Percentiles rank a stretch among this genome's conserved stretches.
These are phyloP conservation scores for Suillus hirtellus DNA, from an alignment of 768 basidiomycete genomes.

Conservation along the genomic window DNA sequence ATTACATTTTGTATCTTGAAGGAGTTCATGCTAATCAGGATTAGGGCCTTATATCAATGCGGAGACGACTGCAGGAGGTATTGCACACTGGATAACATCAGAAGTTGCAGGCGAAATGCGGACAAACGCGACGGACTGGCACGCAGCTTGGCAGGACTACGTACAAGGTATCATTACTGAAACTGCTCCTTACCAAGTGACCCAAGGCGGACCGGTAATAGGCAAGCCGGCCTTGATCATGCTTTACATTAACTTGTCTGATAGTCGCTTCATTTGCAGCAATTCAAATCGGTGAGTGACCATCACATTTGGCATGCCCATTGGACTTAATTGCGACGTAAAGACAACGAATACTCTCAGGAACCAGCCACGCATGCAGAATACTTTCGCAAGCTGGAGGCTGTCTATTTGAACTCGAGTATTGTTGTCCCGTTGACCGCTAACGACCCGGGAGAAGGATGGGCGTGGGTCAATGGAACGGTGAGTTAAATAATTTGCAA, in stretches of 20 bases:
- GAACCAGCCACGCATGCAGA: conserved; percentile 41
- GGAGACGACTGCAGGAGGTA: conserved; percentile 78
- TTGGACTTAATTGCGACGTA: background rate
- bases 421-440: conserved; percentile 74
- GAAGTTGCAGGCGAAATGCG: conserved; percentile 65
- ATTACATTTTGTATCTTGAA: conserved; percentile 19
- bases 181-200: conserved; percentile 67
- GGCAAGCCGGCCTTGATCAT: conserved; percentile 39
- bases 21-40: conserved; percentile 40
- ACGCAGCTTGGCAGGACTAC: conserved; percentile 70
- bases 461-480: conserved; percentile 71
- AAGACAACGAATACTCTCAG: conserved; percentile 79
- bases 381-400: conserved; percentile 66
- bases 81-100: conserved; percentile 68
- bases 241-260: conserved; percentile 3
- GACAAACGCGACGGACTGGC: conserved; percentile 45
- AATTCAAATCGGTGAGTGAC: conserved; percentile 52
- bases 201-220: conserved; percentile 72
- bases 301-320: background rate
- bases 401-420: conserved; percentile 50
- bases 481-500: conserved; percentile 34
- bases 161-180: conserved; percentile 63
- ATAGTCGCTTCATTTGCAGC: conserved; percentile 33
- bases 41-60: conserved; percentile 66
- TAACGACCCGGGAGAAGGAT: conserved; percentile 61